Conservation (phyloP, 306 rosid species). For the Lathyrus tuberosus region DNA sequence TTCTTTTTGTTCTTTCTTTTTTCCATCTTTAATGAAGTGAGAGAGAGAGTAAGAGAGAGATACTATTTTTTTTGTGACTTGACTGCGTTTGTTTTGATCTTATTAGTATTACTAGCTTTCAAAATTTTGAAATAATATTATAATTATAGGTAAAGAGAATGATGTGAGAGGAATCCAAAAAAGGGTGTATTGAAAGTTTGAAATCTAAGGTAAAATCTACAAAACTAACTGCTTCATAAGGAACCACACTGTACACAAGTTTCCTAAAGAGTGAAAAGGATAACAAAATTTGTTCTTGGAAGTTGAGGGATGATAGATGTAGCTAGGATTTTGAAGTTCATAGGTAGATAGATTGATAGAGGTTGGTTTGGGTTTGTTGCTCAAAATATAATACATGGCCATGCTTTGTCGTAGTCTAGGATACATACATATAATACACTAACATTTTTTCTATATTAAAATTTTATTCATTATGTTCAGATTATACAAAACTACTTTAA, state of each 20-base stretch:
- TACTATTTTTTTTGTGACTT: neutral
- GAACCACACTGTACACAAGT: constrained; percentile 5
- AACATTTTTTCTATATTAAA: neutral
- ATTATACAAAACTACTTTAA: no score
- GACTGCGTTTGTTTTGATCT: neutral
- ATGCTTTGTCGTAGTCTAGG: constrained; percentile 27
- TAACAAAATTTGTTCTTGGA: constrained; percentile 32
- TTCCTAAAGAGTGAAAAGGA: constrained; percentile 40
- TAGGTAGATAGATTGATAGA: constrained; percentile 1
- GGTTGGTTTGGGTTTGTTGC: neutral
- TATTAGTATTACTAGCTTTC: neutral
- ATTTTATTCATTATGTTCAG: no score
- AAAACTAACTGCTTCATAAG: constrained; percentile 25
- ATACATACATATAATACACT: neutral
- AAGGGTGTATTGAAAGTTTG: constrained; percentile 18
- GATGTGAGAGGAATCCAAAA: constrained; percentile 31
- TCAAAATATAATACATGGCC: constrained; percentile 15
- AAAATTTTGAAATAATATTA: neutral
- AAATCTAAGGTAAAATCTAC: constrained; percentile 32
- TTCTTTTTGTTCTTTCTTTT: constrained; percentile 11
- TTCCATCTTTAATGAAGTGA: constrained; percentile 10
- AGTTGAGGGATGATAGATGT: constrained; percentile 18
- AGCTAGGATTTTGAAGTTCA: constrained; percentile 35
- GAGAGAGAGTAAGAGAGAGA: no score
- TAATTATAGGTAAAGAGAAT: neutral